Percentiles rank a stretch among this genome's conserved stretches.
Conservation (phyloP, 176 grass and related monocot genomes). For the Avena sativa region DNA sequence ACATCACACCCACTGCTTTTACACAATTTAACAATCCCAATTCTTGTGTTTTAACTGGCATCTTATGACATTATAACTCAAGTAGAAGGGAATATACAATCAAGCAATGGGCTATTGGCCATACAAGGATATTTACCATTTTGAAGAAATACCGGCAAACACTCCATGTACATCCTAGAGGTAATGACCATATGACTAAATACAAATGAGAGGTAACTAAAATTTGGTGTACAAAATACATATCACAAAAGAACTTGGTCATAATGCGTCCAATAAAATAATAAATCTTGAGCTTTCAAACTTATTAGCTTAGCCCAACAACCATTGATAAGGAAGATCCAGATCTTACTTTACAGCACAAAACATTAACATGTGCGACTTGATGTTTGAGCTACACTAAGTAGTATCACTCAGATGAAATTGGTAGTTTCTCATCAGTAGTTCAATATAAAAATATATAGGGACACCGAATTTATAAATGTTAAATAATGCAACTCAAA, state of each 20-base stretch:
- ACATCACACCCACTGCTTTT: conserved; percentile 1
- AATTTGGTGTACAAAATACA: conserved; percentile 3
- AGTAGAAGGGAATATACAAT: neutral
- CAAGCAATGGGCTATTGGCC: neutral
- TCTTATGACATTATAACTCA: conserved; percentile 1
- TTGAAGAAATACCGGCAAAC: conserved; percentile 12
- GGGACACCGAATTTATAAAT: neutral
- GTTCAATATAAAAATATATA: neutral
- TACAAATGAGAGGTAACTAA: neutral
- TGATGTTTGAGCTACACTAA: conserved; percentile 1
- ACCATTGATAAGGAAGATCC: conserved; percentile 4
- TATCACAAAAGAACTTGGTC: neutral
- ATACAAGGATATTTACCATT: neutral
- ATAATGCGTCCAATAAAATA: neutral
- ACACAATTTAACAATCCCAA: conserved; percentile 10
- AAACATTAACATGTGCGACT: neutral
- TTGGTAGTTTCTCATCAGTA: neutral
- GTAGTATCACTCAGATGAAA: neutral
- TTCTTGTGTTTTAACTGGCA: neutral
- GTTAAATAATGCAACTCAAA: neutral
- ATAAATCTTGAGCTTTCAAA: neutral
- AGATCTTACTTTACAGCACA: conserved; percentile 12
- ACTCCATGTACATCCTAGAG: neutral
- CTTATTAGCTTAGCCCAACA: neutral
- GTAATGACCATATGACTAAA: neutral